Conservation (phyloP, 768 basidiomycete species). For the Boletales sp. region DNA sequence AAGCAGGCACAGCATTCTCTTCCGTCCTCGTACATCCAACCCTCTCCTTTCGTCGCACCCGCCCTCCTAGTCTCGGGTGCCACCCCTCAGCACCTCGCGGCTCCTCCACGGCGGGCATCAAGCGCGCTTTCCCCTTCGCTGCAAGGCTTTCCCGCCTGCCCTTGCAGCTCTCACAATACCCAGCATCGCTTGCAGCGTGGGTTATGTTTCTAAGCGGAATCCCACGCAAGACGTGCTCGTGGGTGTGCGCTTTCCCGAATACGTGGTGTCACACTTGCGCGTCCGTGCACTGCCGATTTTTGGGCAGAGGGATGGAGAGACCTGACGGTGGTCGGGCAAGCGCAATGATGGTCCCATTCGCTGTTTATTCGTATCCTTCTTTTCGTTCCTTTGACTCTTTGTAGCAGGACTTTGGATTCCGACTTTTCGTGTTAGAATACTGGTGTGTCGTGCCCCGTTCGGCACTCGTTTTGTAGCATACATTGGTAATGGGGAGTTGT, state of each 20-base stretch:
- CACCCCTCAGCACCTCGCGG: too few relatives aligned
- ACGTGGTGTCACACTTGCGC: not conserved
- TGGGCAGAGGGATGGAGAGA: not conserved
- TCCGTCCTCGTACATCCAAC: too few relatives aligned
- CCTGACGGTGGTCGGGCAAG: conserved; percentile 45
- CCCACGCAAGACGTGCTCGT: not conserved
- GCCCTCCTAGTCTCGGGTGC: too few relatives aligned
- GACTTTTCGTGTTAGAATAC: conserved; percentile 1
- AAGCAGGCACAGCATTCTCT: too few relatives aligned
- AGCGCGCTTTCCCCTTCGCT: not conserved
- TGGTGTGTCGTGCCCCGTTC: not conserved
- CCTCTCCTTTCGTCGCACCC: too few relatives aligned
- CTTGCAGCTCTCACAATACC: too few relatives aligned
- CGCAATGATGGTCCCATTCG: not conserved
- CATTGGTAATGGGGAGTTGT: not conserved
- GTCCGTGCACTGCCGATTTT: not conserved
- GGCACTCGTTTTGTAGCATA: conserved; percentile 13
- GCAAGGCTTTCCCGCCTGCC: too few relatives aligned
- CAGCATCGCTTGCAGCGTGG: not conserved
- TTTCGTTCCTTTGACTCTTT: conserved; percentile 4
- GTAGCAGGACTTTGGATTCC: conserved; percentile 15
- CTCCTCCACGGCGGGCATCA: too few relatives aligned
- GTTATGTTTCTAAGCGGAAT: not conserved
- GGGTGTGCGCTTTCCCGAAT: not conserved
- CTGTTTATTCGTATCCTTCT: not conserved